Conservation (phyloP, 805 yeast genomes). For the Yamadazyma olivae region DNA sequence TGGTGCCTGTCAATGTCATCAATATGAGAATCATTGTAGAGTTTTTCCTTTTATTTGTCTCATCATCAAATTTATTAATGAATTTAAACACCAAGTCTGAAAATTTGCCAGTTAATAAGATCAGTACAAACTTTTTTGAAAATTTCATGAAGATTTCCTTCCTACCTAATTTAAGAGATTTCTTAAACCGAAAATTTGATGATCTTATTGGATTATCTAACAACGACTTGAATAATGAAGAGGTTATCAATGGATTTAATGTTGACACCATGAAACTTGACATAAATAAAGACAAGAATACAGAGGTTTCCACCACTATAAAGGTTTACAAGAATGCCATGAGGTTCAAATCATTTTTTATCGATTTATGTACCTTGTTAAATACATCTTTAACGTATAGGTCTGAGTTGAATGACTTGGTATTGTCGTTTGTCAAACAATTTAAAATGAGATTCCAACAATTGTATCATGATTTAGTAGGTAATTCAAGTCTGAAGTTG, state of each 20-base stretch:
- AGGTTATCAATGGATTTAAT: slow-evolving; percentile 1
- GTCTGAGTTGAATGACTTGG: slow-evolving; percentile 46
- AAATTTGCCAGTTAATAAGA: slow-evolving; percentile 9
- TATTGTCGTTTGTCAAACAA: slow-evolving; percentile 36
- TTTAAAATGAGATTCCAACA: slow-evolving; percentile 29
- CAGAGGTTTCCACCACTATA: background rate
- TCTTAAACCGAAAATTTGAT: slow-evolving; percentile 29
- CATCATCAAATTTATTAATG: slow-evolving; percentile 41
- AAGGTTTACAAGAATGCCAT: slow-evolving; percentile 40
- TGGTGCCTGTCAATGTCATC: slow-evolving; percentile 69
- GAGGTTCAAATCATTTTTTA: slow-evolving; percentile 46
- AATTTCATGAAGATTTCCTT: slow-evolving; percentile 64
- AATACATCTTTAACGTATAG: slow-evolving; percentile 62
- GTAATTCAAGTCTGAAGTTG: slow-evolving; percentile 7
- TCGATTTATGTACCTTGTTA: slow-evolving; percentile 47
- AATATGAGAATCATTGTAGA: slow-evolving; percentile 80
- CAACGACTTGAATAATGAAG: slow-evolving; percentile 5
- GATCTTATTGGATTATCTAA: slow-evolving; percentile 3
- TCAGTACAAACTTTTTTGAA: slow-evolving; percentile 48
- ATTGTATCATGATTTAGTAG: slow-evolving; percentile 36
- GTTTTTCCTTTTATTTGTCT: slow-evolving; percentile 64
- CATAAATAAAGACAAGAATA: background rate
- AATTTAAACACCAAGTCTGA: slow-evolving; percentile 1
- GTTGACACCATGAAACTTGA: slow-evolving; percentile 1
- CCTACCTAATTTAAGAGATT: slow-evolving; percentile 59